Percentiles rank a stretch among this genome's conserved stretches.
phyloP scores from a whole-genome alignment of 257 asterid genomes.

The Fraxinus excelsior region DNA sequence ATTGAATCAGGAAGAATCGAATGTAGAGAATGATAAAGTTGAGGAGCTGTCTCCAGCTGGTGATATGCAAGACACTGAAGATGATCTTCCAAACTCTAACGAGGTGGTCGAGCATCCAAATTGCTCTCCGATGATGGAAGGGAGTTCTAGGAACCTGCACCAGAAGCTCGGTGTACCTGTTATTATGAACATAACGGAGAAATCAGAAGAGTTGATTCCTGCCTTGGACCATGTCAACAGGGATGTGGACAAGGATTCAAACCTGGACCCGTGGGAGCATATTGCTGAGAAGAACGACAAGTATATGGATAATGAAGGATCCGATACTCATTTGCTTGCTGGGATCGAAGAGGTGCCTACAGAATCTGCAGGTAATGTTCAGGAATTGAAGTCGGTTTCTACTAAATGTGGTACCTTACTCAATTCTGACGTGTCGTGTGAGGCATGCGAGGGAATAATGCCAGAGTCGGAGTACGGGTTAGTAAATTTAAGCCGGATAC shows the following conservation, averaged over 20 bases:
- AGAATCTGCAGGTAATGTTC: conserved; percentile 29
- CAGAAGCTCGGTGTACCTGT: conserved; percentile 34
- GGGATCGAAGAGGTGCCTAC: conserved; percentile 25
- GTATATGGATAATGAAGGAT: conserved; percentile 38
- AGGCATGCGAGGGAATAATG: conserved; percentile 72
- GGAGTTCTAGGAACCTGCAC: conserved; percentile 18
- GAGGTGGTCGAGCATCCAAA: conserved; percentile 31
- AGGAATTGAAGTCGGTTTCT: conserved; percentile 46
- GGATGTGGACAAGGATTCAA: conserved; percentile 29
- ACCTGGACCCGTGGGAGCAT: conserved; percentile 23
- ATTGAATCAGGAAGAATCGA: conserved; percentile 33
- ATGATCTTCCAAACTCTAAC: conserved; percentile 25
- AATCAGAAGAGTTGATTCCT: conserved; percentile 29
- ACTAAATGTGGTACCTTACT: conserved; percentile 50
- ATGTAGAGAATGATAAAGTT: conserved; percentile 26
- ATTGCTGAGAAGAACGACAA: conserved; percentile 22
- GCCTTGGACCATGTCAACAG: conserved; percentile 18
- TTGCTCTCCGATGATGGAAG: conserved; percentile 35
- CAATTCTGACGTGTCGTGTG: conserved; percentile 58
- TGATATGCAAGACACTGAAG: conserved; percentile 30
- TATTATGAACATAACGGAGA: conserved; percentile 24
- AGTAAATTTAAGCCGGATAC: conserved; percentile 94
- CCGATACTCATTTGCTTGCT: conserved; percentile 28
- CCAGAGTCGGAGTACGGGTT: conserved; percentile 69
- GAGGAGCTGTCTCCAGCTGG: conserved; percentile 39